Evolutionary conservation across 108 stramenopile genomes (phyloP), one percentile per base, ranked within the genome.

Genomic region (Skeletonema marinoi): DNA sequence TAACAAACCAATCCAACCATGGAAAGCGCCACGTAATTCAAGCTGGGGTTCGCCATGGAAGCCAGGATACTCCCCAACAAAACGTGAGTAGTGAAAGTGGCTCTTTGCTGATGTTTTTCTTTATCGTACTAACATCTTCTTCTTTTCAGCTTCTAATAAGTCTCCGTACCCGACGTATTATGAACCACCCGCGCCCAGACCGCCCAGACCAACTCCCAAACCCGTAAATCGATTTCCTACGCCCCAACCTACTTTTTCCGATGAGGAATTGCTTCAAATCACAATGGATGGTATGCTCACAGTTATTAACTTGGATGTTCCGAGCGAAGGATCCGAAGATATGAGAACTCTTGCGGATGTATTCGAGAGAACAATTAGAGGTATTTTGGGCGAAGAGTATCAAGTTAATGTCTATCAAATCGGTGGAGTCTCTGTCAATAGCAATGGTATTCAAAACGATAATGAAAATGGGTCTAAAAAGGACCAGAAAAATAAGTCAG

Each of bases 251-350:
- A 56, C 54, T 25, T 14, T 0, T 5, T n/a, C 4, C 17, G 63
- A 64, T 21, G 9, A 12, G 38, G 6, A 19, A 39, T 19, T 35
- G 25, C 21, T 64, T 21, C 17, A 64, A 35, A 10, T 64, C 38
- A 64, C 63, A 39, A 64, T 64, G 63, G 63, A 64, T 21, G 63
- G 63, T 6, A 64, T 64, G 63, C 63, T 64, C 12, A 39, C 38
- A 2, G 63, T 35, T 7, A 35, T 6, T 21, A 32, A 64, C 35
- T 39, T 64, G 36, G 63, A 64, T 19, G 63, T 64, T 35, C 63
- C 63, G 38, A 4, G 6, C 17, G 38, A 19, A 19, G 63, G 63
- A 10, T 38, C 63, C 0, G 2, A 38, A 9, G 63, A 38, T 19
- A 3, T 64, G 35, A 8, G 7, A 35, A 21, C 63, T 17, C 63